Percentiles rank a stretch among this genome's conserved stretches.
These are phyloP conservation scores for Kandelia obovata DNA, from an alignment of 345 rosid species.

Conservation along the genomic window DNA sequence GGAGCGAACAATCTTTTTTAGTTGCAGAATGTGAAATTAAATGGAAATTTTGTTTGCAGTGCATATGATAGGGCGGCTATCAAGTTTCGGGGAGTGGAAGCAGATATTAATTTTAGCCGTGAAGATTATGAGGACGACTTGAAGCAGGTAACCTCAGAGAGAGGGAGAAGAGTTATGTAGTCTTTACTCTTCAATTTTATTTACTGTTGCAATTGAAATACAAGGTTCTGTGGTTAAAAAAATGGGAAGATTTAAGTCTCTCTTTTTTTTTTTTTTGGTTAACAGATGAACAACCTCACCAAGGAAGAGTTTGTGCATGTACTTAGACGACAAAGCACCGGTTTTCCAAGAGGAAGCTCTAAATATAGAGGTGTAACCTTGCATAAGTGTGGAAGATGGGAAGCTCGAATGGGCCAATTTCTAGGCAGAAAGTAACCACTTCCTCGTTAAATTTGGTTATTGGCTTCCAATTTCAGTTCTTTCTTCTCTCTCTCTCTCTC, in stretches of 20 bases:
- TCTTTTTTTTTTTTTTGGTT: background rate
- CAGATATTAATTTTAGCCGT: constrained; percentile 82
- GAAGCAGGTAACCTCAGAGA: constrained; percentile 60
- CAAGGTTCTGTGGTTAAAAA: constrained; percentile 12
- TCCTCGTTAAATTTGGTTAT: background rate
- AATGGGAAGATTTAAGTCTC: constrained; percentile 12
- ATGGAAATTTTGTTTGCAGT: constrained; percentile 33
- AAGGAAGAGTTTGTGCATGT: constrained; percentile 97
- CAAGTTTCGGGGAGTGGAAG: constrained; percentile 90
- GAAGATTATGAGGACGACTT: constrained; percentile 85
- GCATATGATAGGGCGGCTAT: constrained; percentile 98
- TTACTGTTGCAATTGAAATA: constrained; percentile 20
- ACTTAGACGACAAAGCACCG: constrained; percentile 93
- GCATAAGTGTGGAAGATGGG: constrained; percentile 99
- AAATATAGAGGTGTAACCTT: constrained; percentile 95
- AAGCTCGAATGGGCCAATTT: constrained; percentile 94
- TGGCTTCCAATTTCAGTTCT: background rate
- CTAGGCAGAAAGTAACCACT: constrained; percentile 75
- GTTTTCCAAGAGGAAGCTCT: constrained; percentile 93
- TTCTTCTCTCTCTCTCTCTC: background rate
- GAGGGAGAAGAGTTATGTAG: background rate
- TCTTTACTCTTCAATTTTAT: constrained; percentile 23
- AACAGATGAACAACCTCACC: constrained; percentile 78
- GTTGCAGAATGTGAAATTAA: background rate
- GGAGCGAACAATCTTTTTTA: background rate